Conservation (phyloP, 208 protist genomes). For the Trypanosomatidae sp. region DNA sequence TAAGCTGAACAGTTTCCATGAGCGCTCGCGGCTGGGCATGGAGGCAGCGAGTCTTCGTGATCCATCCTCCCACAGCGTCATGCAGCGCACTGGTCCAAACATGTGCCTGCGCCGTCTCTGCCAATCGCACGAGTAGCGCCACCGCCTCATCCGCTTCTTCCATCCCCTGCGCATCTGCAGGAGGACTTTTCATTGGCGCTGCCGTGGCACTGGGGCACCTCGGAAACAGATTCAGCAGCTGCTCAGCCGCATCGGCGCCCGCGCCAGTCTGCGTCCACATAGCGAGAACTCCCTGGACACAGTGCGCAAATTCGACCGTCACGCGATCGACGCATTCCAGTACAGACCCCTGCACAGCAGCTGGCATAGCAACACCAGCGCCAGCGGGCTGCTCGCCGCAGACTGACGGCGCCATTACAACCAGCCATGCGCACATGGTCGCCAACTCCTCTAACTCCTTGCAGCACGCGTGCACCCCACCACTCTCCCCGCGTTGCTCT, state of each 20-base stretch:
- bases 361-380: background rate
- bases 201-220: background rate
- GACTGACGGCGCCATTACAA: constrained; percentile 1
- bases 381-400: background rate
- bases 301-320: constrained; percentile 3
- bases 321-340: background rate
- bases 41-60: constrained; percentile 10
- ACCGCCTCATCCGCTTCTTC: background rate
- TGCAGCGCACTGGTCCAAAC: constrained; percentile 15
- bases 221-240: constrained; percentile 6
- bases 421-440: constrained; percentile 21
- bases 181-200: background rate
- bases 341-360: background rate
- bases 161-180: background rate
- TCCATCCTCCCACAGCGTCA: constrained; percentile 7
- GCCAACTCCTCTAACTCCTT: constrained; percentile 11
- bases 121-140: constrained; percentile 2
- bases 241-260: constrained; percentile 1
- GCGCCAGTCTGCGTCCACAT: constrained; percentile 20
- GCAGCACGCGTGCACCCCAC: background rate
- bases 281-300: constrained; percentile 14
- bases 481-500: background rate
- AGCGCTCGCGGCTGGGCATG: constrained; percentile 3
- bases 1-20: background rate
- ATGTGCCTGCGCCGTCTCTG: background rate